Evolutionary conservation across 73 alveolate genomes (phyloP).

Genomic region (Paramecium caudatum): DNA sequence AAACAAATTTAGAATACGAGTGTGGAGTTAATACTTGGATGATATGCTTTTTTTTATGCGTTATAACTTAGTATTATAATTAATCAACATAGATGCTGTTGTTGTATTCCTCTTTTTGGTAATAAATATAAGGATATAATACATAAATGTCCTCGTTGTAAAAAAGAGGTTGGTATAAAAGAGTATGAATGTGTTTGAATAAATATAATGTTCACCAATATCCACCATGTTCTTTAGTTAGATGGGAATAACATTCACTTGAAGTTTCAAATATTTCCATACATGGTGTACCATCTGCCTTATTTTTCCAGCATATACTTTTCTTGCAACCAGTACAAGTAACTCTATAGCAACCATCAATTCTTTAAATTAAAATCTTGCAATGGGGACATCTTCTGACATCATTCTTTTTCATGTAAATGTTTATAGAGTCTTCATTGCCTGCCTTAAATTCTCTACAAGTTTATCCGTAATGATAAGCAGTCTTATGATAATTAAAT

Average conservation of each 20-base stretch:
- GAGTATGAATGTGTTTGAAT: conserved; percentile 35
- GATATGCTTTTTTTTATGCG: conserved; percentile 14
- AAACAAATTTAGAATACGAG: conserved; percentile 1
- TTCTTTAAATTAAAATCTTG: conserved; percentile 63
- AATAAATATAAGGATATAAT: neutral
- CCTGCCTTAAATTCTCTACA: conserved; percentile 74
- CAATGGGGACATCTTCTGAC: conserved; percentile 75
- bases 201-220: conserved; percentile 69
- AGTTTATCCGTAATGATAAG: conserved; percentile 73
- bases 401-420: conserved; percentile 74
- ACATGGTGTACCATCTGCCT: conserved; percentile 65
- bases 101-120: conserved; percentile 8
- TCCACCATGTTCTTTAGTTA: conserved; percentile 76
- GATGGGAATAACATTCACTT: conserved; percentile 71
- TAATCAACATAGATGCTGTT: conserved; percentile 1
- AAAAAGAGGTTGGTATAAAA: conserved; percentile 29
- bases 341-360: conserved; percentile 77
- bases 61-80: neutral
- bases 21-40: conserved; percentile 57
- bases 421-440: conserved; percentile 54
- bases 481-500: neutral
- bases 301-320: conserved; percentile 75
- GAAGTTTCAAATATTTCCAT: conserved; percentile 65
- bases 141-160: conserved; percentile 31
- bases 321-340: conserved; percentile 71